Evolutionary conservation across 805 yeast genomes (phyloP), one percentile per base, ranked within the genome.

Genomic region (Cyberlindnera subsufficiens): DNA sequence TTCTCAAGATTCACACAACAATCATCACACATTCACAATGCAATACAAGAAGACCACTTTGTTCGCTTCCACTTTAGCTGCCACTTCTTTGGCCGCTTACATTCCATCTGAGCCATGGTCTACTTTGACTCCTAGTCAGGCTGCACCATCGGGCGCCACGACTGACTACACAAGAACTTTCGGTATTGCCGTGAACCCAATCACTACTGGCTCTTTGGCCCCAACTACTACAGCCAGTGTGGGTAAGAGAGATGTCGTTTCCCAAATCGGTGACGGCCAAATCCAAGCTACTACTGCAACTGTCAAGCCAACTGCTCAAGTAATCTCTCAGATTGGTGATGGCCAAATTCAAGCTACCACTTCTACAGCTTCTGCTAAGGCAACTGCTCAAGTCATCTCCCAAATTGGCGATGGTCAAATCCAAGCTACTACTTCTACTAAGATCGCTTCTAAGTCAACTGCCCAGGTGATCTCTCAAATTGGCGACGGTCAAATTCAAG

Each of bases 211-310:
- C 30, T 45, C 69, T 30, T 44, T 59, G 41, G 50, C 67, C 32
- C 77, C 46, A n/a, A 19, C 50, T 31, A n/a, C 50, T 29, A 38
- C 50, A 17, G 25, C 44, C 11, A 47, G 64, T 37, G 46, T 64
- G 29, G 56, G 63, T 30, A 66, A 60, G 58, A 64, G 69, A 59
- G 63, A 57, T 31, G 75, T 66, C 46, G 64, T 78, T 40, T 66
- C 78, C 49, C 82, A 77, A 64, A 78, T 78, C 45, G 72, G 72
- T 27, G 49, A 78, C 53, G 83, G 83, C 58, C 82, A 78, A 65
- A 67, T 77, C 57, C 82, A 77, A 61, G 72, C 75, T 45, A 44
- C 73, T 48, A 27, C 38, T 15, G 20, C 63, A 17, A 46, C 64
- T 41, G 63, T 70, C 36, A 56, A 64, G 67, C 56, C 62, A 14